phyloP scores from a whole-genome alignment of 2,329 filamentous ascomycete genomes.

The Chrysoporthe austroafricana region DNA sequence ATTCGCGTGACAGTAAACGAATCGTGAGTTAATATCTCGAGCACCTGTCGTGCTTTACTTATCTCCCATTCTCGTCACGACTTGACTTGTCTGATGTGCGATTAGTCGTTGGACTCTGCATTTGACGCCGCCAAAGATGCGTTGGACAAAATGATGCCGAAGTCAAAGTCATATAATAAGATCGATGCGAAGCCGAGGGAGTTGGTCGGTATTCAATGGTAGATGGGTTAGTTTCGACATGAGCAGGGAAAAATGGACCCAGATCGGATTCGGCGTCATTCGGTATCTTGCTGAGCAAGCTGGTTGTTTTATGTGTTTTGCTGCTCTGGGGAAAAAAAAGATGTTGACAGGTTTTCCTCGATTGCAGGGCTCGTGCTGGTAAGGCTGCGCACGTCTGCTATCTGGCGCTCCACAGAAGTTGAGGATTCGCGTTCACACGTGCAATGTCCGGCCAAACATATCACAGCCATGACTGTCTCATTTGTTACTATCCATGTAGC shows the following conservation, averaged over 20 bases:
- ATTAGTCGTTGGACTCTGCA: conserved; percentile 4
- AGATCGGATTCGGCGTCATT: background rate
- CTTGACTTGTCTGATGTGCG: background rate
- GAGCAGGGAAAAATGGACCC: background rate
- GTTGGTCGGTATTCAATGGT: conserved; percentile 5
- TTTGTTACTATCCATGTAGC: too few relatives aligned
- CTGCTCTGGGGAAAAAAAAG: background rate
- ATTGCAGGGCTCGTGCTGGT: background rate
- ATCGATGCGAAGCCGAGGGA: background rate
- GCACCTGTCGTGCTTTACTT: too few relatives aligned
- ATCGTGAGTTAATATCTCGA: background rate
- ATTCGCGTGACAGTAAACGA: conserved; percentile 8
- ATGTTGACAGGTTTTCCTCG: background rate
- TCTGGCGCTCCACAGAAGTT: background rate
- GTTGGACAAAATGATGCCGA: conserved; percentile 12
- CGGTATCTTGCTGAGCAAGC: background rate
- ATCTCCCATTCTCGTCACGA: background rate
- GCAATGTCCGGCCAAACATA: background rate
- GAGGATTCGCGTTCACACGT: background rate
- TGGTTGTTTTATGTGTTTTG: background rate
- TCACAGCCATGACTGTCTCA: too few relatives aligned
- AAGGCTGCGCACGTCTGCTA: background rate
- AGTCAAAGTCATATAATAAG: conserved; percentile 7
- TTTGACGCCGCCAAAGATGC: conserved; percentile 2
- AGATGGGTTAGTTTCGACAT: background rate